phyloP scores from a whole-genome alignment of 202 grass and related monocot species.

The Eragrostis tef region DNA sequence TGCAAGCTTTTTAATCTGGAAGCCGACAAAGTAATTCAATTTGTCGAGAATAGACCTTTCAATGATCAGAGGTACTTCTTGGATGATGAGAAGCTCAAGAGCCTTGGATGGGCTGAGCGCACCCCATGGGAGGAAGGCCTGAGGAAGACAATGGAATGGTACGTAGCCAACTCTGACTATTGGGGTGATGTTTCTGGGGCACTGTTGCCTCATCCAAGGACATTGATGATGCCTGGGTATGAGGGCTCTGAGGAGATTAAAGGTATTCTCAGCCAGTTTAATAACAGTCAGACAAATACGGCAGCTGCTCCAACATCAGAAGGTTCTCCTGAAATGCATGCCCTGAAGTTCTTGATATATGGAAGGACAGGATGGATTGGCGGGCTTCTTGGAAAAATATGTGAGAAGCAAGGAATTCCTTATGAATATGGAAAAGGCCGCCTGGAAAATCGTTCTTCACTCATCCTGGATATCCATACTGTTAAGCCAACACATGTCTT shows the following conservation, averaged over 20 bases:
- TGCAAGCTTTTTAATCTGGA: slow-evolving; percentile 73
- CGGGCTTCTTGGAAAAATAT: slow-evolving; percentile 78
- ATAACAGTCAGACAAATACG: slow-evolving; percentile 55
- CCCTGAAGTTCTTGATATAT: slow-evolving; percentile 74
- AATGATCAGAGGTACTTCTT: slow-evolving; percentile 81
- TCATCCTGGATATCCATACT: slow-evolving; percentile 66
- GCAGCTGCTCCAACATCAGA: slow-evolving; percentile 45
- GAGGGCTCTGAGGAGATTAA: slow-evolving; percentile 63
- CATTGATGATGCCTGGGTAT: slow-evolving; percentile 69
- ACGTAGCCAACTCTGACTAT: slow-evolving; percentile 67
- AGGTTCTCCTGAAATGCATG: slow-evolving; percentile 32
- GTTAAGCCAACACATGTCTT: slow-evolving; percentile 84
- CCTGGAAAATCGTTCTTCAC: slow-evolving; percentile 58
- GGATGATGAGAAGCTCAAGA: slow-evolving; percentile 78
- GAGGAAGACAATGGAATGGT: slow-evolving; percentile 79
- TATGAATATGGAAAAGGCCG: slow-evolving; percentile 78
- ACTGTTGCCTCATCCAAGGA: slow-evolving; percentile 72
- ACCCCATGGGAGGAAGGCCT: slow-evolving; percentile 75
- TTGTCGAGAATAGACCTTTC: slow-evolving; percentile 79
- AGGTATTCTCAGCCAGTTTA: slow-evolving; percentile 55
- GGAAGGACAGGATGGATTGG: slow-evolving; percentile 82
- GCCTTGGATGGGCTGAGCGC: slow-evolving; percentile 64
- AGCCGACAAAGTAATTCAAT: slow-evolving; percentile 65
- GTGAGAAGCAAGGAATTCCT: slow-evolving; percentile 68
- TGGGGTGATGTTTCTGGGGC: slow-evolving; percentile 84